phyloP scores from a whole-genome alignment of 352 stramenopile genomes.

The Globisporangium okanoganense region DNA sequence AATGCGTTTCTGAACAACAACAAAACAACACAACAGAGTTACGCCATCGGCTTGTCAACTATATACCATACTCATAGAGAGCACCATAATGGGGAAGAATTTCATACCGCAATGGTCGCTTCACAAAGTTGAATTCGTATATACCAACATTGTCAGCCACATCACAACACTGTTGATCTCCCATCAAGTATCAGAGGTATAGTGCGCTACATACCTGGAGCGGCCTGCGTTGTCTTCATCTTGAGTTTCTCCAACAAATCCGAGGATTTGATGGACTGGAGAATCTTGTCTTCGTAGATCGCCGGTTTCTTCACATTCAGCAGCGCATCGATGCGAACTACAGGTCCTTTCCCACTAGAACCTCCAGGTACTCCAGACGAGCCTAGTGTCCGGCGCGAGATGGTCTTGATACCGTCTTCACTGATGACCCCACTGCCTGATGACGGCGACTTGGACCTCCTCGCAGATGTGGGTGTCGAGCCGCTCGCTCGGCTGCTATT shows the following conservation, averaged over 20 bases:
- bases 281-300: slow-evolving; percentile 54
- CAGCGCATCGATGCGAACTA: slow-evolving; percentile 25
- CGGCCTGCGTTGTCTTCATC: slow-evolving; percentile 34
- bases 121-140: neutral
- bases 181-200: neutral
- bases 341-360: slow-evolving; percentile 2
- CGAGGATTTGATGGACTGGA: slow-evolving; percentile 40
- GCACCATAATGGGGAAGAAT: neutral
- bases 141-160: neutral
- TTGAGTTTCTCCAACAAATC: slow-evolving; percentile 49
- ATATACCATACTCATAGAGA: neutral
- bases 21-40: neutral
- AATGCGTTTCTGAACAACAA: slow-evolving; percentile 47
- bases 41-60: neutral
- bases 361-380: slow-evolving; percentile 5
- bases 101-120: slow-evolving; percentile 9
- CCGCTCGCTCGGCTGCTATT: neutral
- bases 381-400: slow-evolving; percentile 30
- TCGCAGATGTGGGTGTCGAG: slow-evolving; percentile 7
- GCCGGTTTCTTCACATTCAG: slow-evolving; percentile 49
- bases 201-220: slow-evolving; percentile 28
- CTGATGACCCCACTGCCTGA: slow-evolving; percentile 13
- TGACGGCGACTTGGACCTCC: slow-evolving; percentile 1
- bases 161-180: neutral
- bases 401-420: slow-evolving; percentile 60